Evolutionary conservation across 352 stramenopile genomes (phyloP), one percentile per base, ranked within the genome.

Genomic region (Lagenidium sp.): DNA sequence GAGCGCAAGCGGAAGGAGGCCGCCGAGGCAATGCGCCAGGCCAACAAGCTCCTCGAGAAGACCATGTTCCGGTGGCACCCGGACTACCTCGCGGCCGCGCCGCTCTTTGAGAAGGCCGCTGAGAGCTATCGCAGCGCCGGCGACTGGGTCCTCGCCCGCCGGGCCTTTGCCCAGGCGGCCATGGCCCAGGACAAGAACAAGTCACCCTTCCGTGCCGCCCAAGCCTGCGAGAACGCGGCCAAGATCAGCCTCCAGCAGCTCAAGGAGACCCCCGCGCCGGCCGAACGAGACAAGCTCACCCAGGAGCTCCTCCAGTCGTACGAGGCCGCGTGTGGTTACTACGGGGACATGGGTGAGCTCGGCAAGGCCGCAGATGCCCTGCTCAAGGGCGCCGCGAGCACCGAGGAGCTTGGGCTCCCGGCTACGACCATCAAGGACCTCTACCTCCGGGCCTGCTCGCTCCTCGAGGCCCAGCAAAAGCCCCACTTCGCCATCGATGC

Each of bases 261-360:
- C 20, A 75, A 80, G 40, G 66, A 76, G 11, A 63, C 80, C 40
- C 71, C 66, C 25, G 47, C 59, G 0, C 52, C 50, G 2, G 58
- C 47, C 11, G 53, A 55, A 24, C 59, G 54, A 0, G 36, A 55
- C 26, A 59, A 70, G 35, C 63, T 67, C 12, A 59, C 73, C 4
- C 41, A 44, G 15, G 73, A 86, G 43, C 65, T 70, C 5, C 70
- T 64, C 23, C 57, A 74, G 30, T 65, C 64, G 4, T 91, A 78
- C 43, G 76, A 88, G 47, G 54, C 61, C 1, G 79, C 73, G 19
- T 81, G 71, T 57, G 48, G 53, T 24, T 64, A 76, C 38, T 91
- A 88, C 37, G 66, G 70, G 40, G 79, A 91, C 50, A 91, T 87
- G 76, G 75, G 78, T 24, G 79, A 91, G 57, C 54, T 91, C 18